Base-by-base conservation (phyloP, 2,329 filamentous ascomycete genomes). In the Aspergillus pseudonomiae region DNA sequence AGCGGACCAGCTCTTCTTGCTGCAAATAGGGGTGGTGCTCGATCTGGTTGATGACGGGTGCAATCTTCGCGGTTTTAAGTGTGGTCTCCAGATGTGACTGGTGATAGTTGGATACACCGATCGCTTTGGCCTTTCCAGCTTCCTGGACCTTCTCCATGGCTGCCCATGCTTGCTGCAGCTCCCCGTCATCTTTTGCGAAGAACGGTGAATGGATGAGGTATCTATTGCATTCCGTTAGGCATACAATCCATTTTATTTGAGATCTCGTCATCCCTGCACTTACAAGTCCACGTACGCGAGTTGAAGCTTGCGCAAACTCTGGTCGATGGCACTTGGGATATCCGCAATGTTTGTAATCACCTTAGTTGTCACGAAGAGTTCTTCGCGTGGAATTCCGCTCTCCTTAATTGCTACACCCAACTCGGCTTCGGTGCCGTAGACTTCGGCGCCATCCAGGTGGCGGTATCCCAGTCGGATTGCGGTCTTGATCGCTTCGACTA, bases 201-300 rank as follows among this genome's bases (percentile, higher is more conserved):
- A 86, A 89, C 0, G 87, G 88, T 2, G 81, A 75, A 70, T 90
- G 88, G 65, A 89, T 88, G 16, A 90, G 77, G 69, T 88, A 89
- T 57, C 34, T 36, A 5, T 16, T 36, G 5, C 14, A 1, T 16
- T 2, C 2, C 14, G 34, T 36, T 36, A 36, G 12, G 5, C 5
- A 36, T 36, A 16, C 12, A 36, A 36, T 36, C 5, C 12, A 36
- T 6, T 14, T 1, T 14, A 85, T 86, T 86, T 53, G 9, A 39
- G 57, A 16, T 12, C 48, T 19, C 59, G 34, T 12, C 12, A 1
- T 41, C 6, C 16, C 32, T 45, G 45, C 41, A 70, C 80, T 63
- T 77, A 88, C 83, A 90, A 74, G 66, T 90, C 88, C 19, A 90
- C 86, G 69, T 89, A 86, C 48, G 86, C 83, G 6, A 89, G 70